Evolutionary conservation across 768 basidiomycete species (phyloP), one percentile per base, ranked within the genome.

Genomic region (Butyriboletus loyo): DNA sequence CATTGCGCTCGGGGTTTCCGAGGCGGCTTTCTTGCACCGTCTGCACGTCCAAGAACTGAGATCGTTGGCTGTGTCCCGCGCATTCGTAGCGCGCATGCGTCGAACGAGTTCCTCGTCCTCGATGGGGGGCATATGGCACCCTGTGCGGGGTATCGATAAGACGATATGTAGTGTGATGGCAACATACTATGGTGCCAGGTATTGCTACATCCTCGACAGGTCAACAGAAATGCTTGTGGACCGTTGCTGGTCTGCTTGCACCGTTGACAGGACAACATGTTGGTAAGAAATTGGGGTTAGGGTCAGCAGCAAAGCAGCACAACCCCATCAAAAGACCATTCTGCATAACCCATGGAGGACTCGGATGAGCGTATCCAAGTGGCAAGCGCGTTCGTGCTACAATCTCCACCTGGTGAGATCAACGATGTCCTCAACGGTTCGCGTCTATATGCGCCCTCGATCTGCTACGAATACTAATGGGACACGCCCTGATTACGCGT

Each of bases 361-460:
- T 7, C 75, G 46, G 71, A 75, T 47, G 84, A 87, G 63, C 83
- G 86, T 27, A 83, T 91, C 41, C 75, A 83, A 63, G 79, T 80
- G 8, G 94, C 88, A 22, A 85, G 89, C 24, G 77, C 77, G 30
- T 90, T 97, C 63, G 75, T 98, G 28, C 77, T 91, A 1, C 95
- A 97, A 67, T 85, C 92, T 1, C 95, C 95, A 24, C 95, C 95
- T 1, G 95, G 95, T 40, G 90, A 98, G 75, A 93, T 98, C 59
- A 97, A 96, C 70, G 95, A 98, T 73, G 94, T 97, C 17, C 76
- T 98, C 49, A 91, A 91, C 62, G 93, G 92, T 91, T 54, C 56
- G 71, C 49, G 40, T 40, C n/a, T 43, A 4, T 41, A 3, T 34
- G 2, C 14, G 5, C 22, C 11, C 32, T 35, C 28, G 55, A 39